Base-by-base conservation (phyloP, 139 green algal species). In the Chlorella sp. region DNA sequence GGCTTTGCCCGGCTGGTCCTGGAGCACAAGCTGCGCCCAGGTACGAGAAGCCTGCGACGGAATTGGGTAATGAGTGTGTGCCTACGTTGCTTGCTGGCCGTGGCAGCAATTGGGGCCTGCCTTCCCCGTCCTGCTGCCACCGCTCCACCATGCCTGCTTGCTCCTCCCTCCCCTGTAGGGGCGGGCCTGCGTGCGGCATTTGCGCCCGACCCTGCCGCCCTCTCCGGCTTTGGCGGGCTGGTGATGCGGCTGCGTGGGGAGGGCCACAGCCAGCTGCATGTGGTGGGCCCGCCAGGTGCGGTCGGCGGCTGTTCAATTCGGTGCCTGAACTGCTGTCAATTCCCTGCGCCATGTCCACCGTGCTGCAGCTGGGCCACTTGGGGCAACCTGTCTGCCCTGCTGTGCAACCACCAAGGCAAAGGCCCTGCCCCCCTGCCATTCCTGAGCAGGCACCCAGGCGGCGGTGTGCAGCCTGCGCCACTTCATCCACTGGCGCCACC, bases 171-270 rank as follows among this genome's bases (percentile, higher is more conserved):
- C 46, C 36, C 17, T 62, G 58, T 60, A 83, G 77, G 77, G 5
- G 20, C 58, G 1, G 58, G 77, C 34, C 40, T 83, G 58, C 17
- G 60, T 30, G 77, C 77, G 14, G 58, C 60, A 0, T 83, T 83
- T 74, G 77, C 41, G 32, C 44, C 13, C 17, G 40, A 73, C 43
- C 56, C 43, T 30, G 38, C 30, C 48, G 41, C 79, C 26, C 80
- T 93, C 81, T 86, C 90, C 19, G 93, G 93, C 5, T 76, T 95
- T 48, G 90, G 82, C 0, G 92, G 91, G 1, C 82, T 97, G 60
- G 48, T 96, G 48, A 94, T 97, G 88, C 85, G 94, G 32, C 86
- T 96, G 51, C 89, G 91, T 16, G 81, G 88, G 22, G 94, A 97
- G 48, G 94, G 94, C 0, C 90, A 95, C 65, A 89, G 83, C 2